Evolutionary conservation across 116 monocot genomes (phyloP), one percentile per base, ranked within the genome.

Genomic region (Phalaenopsis hybrid): DNA sequence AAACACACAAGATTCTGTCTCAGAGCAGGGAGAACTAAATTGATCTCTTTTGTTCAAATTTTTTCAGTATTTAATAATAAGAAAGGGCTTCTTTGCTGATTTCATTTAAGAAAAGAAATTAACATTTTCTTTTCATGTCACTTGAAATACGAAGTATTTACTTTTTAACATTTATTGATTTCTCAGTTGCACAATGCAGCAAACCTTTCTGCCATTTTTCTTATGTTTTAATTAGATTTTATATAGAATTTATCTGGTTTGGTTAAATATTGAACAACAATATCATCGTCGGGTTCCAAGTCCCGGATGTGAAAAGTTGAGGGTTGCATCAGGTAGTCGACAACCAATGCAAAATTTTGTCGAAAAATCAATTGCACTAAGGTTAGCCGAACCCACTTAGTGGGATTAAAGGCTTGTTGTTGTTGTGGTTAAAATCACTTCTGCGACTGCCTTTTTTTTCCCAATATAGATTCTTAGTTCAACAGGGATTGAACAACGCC

Each of bases 391-490:
- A 37, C 37, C 37, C 1, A 37, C 37, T 37, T 37, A 37, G 37
- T 37, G 37, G 37, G 37, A 37, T n/a, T 37, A 37, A 37, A 37
- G 37, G 1, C 37, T 37, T 37, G 2, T 37, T 37, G 37, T 76
- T 20, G 5, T 76, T 76, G 23, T 41, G 76, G 16, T 41, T 44
- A 74, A 75, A 75, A 20, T 75, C 75, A 75, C 75, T 72, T 72
- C 25, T 65, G 3, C 25, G 28, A 9, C 65, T 65, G 7, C 1
- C 25, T 25, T 65, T 59, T 65, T 51, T 55, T 55, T 23, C 63
- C 23, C 21, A 63, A 21, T 63, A 11, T 23, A 63, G 23, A 63
- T 11, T 55, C 15, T 55, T 63, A 21, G 63, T 2, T 63, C 5
- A 23, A 63, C 63, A 23, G 23, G 63, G 63, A 63, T 63, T 63